Evolutionary conservation across 2,329 filamentous ascomycete species (phyloP).

Genomic region (Aspergillus sp.): DNA sequence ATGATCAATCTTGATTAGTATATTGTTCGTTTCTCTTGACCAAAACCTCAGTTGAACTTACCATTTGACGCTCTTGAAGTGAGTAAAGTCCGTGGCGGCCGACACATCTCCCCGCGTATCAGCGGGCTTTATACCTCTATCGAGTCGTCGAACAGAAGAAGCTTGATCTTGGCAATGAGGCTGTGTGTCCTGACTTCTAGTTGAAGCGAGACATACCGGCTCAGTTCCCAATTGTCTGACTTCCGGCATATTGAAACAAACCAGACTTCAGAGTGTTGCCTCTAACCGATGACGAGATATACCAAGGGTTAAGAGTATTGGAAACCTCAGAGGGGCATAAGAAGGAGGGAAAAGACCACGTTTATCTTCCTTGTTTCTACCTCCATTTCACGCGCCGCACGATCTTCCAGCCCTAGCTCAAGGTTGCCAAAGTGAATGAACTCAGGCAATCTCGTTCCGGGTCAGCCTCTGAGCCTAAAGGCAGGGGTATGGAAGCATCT

Average conservation of each 20-base stretch:
- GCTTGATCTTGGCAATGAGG: too few species aligned
- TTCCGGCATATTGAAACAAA: slow-evolving; percentile 19
- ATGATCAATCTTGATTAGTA: slow-evolving; percentile 4
- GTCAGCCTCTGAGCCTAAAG: not conserved
- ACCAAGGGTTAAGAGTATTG: not conserved
- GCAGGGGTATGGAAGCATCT: not conserved
- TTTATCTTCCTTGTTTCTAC: not conserved
- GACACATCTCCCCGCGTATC: not conserved
- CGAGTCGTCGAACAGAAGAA: not conserved
- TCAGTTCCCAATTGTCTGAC: slow-evolving; percentile 7
- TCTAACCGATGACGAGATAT: not conserved
- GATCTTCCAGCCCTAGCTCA: not conserved
- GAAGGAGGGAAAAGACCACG: not conserved
- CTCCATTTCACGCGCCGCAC: not conserved
- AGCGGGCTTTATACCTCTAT: not conserved
- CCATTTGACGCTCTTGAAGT: slow-evolving; percentile 54
- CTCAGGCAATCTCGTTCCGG: not conserved
- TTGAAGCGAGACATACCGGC: slow-evolving; percentile 37
- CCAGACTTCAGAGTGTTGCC: not conserved
- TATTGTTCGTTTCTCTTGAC: not conserved
- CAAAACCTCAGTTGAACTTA: slow-evolving; percentile 24
- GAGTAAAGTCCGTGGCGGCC: slow-evolving; percentile 30
- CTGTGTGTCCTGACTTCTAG: not conserved
- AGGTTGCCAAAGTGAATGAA: not conserved
- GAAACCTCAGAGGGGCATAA: not conserved